Evolutionary conservation across 192 early-diverging fungal species (phyloP), one percentile per base, ranked within the genome.

Genomic region (Gigaspora rosea): DNA sequence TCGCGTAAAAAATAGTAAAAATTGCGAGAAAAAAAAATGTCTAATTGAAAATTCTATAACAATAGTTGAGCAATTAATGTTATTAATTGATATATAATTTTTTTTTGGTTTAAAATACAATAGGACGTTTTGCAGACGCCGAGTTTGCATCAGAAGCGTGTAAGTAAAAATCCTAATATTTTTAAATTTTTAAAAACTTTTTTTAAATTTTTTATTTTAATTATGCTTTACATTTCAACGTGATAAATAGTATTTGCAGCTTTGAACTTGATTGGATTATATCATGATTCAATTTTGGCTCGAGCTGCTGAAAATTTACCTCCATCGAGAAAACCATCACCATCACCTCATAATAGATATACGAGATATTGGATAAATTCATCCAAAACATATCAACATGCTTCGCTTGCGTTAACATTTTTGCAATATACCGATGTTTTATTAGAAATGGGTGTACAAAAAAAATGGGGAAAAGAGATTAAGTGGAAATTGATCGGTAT

Each of bases 121-220:
- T 81, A 93, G 94, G 96, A 64, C 92, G 97, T 12, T 98, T 98
- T 81, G 89, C 91, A 49, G 93, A 97, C 80, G 90, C 95, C 18
- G 97, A 98, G 79, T 86, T 98, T 50, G 93, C 92, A 11, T 95
- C 95, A 15, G 94, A 97, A 87, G 92, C 91, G 15, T 83, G 88
- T 87, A 90, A 11, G 41, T 20, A 18, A 12, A 27, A 32, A 46
- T 22, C 8, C 33, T 36, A 11, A 49, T 46, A 73, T 56, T 35
- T n/a, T 12, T 36, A 15, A 20, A 16, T 12, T 54, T 3, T 16
- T 58, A 18, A 58, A 18, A 58, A 18, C 0, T 50, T 20, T 20
- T 58, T 35, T 27, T 27, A 27, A 10, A 22, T 33, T 4, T 78
- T n/a, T 36, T 20, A 33, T 22, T 11, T n/a, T 32, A 8, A 41